phyloP scores from a whole-genome alignment of 129 eudicot species.

The Lactuca sativa region DNA sequence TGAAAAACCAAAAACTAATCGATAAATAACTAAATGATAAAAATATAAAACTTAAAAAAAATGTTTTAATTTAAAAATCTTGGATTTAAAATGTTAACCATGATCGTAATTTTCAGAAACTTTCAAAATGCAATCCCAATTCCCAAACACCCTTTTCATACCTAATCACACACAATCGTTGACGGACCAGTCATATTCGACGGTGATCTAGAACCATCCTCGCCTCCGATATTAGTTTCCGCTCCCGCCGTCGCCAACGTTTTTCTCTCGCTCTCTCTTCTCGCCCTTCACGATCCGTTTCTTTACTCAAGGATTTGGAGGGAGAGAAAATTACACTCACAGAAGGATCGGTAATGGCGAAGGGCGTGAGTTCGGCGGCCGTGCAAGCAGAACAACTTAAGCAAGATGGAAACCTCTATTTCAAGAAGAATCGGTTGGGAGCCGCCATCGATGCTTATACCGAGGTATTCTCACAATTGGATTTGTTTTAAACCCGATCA shows the following conservation, averaged over 20 bases:
- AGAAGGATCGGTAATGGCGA: constrained; percentile 27
- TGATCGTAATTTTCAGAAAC: background rate
- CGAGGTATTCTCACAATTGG: constrained; percentile 38
- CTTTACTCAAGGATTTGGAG: background rate
- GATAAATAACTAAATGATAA: too few relatives aligned
- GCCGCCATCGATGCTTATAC: constrained; percentile 98
- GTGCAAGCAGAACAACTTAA: constrained; percentile 77
- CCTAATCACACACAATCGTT: constrained; percentile 18
- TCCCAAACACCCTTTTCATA: background rate
- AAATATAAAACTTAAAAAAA: too few relatives aligned
- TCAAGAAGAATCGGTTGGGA: constrained; percentile 52
- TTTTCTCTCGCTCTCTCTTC: background rate
- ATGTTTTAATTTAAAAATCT: too few relatives aligned
- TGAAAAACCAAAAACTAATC: too few relatives aligned
- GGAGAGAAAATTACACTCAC: background rate
- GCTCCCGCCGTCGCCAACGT: constrained; percentile 11
- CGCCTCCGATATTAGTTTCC: constrained; percentile 8
- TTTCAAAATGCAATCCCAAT: background rate
- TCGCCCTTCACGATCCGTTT: constrained; percentile 8
- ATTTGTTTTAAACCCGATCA: background rate
- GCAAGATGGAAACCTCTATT: constrained; percentile 70
- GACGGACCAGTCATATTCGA: constrained; percentile 22
- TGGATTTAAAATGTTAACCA: too few relatives aligned
- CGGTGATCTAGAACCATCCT: constrained; percentile 24
- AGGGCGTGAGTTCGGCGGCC: constrained; percentile 36